Evolutionary conservation across 495 filamentous ascomycete genomes (phyloP).

Genomic region (Aspergillus avenaceus): DNA sequence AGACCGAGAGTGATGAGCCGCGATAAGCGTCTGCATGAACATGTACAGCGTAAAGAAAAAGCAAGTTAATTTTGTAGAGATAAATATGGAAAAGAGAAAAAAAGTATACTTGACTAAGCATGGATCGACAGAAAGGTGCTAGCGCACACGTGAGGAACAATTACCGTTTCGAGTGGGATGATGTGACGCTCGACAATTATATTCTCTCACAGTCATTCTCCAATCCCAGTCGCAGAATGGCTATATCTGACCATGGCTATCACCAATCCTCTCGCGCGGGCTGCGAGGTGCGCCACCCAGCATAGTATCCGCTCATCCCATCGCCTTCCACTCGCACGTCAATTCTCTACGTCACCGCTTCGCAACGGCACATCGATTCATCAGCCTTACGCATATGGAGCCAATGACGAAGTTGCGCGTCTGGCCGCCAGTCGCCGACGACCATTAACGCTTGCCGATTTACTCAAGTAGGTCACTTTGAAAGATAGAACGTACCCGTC

Average conservation of each 20-base stretch:
- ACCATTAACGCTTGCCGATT: conserved; percentile 76
- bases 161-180: neutral
- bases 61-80: no score
- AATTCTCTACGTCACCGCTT: conserved; percentile 9
- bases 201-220: no score
- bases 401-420: conserved; percentile 68
- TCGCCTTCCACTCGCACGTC: neutral
- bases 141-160: neutral
- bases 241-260: conserved; percentile 17
- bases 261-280: conserved; percentile 10
- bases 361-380: conserved; percentile 17
- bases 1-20: neutral
- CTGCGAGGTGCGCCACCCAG: conserved; percentile 10
- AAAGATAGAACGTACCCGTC: neutral
- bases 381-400: conserved; percentile 34
- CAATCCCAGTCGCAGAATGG: conserved; percentile 13
- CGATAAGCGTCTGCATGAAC: neutral
- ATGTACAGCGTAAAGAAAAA: neutral
- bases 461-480: conserved; percentile 65
- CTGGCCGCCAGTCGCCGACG: conserved; percentile 77
- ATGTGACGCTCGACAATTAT: no score
- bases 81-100: no score
- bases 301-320: neutral
- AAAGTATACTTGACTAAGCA: neutral
- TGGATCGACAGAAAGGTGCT: neutral